Evolutionary conservation across 805 yeast genomes (phyloP).

Genomic region (Candida bentonensis): DNA sequence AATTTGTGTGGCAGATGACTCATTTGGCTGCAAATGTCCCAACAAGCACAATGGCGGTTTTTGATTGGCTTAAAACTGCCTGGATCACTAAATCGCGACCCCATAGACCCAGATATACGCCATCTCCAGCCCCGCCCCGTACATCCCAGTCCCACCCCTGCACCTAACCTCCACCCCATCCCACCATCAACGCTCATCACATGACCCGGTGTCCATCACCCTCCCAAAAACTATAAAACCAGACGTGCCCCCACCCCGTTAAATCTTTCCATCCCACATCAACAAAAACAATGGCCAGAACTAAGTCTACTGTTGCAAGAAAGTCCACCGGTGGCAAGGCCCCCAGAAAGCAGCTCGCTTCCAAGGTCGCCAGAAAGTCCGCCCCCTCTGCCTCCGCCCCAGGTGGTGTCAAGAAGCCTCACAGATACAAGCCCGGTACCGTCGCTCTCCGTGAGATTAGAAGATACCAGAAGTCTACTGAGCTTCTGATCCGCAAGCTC

Average conservation of each 20-base stretch:
- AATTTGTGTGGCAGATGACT: no score
- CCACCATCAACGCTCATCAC: neutral
- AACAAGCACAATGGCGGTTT: no score
- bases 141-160: constrained; percentile 1
- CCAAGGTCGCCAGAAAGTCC: constrained; percentile 83
- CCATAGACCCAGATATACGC: neutral
- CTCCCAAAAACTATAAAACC: constrained; percentile 1
- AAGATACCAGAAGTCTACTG: constrained; percentile 84
- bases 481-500: constrained; percentile 72
- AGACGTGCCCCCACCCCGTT: constrained; percentile 2
- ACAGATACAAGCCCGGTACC: constrained; percentile 92
- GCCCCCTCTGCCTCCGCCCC: constrained; percentile 61
- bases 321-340: constrained; percentile 88
- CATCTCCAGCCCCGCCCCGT: neutral
- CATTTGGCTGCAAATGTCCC: no score
- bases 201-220: neutral
- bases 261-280: neutral
- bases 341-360: constrained; percentile 83
- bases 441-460: constrained; percentile 86
- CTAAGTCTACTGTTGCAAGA: constrained; percentile 63
- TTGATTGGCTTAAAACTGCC: no score
- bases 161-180: neutral
- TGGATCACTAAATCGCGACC: no score
- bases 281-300: constrained; percentile 53
- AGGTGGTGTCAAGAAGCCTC: constrained; percentile 87